A percentile compares a stretch with the other conserved stretches of the same genome.
These are phyloP conservation scores for Curvularia spicifera DNA, from an alignment of 2,329 filamentous ascomycete genomes.

Conservation along the genomic window DNA sequence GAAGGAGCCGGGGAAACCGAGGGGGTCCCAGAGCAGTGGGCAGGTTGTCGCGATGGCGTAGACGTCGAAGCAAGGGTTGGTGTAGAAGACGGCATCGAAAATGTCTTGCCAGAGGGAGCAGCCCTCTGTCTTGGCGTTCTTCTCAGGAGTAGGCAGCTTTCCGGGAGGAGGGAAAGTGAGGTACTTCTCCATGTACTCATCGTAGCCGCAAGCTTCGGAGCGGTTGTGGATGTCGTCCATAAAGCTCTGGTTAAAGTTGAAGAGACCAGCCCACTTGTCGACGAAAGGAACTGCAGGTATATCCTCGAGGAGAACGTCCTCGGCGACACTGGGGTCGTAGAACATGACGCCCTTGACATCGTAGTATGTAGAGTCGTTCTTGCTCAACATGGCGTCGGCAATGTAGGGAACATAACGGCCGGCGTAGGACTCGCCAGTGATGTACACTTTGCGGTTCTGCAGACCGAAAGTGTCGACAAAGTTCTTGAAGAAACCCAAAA, in stretches of 20 bases:
- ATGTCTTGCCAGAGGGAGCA: constrained; percentile 68
- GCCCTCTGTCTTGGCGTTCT: constrained; percentile 50
- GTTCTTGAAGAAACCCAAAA: constrained; percentile 80
- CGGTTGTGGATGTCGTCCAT: constrained; percentile 59
- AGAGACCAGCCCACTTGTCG: constrained; percentile 65
- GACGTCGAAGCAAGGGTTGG: constrained; percentile 81
- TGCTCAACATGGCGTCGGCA: constrained; percentile 72
- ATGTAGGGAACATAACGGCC: constrained; percentile 72
- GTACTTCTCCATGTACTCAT: constrained; percentile 64
- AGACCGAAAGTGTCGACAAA: constrained; percentile 73
- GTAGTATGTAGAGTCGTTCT: constrained; percentile 70
- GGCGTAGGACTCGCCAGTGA: constrained; percentile 75
- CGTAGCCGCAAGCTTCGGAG: constrained; percentile 67
- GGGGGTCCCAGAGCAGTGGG: constrained; percentile 71
- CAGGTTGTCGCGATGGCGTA: constrained; percentile 78
- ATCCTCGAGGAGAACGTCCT: constrained; percentile 59
- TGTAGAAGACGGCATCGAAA: constrained; percentile 57
- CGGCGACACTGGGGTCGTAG: constrained; percentile 71
- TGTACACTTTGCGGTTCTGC: constrained; percentile 71
- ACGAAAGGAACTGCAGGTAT: constrained; percentile 64
- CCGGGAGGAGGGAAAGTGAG: constrained; percentile 72
- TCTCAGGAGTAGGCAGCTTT: constrained; percentile 62
- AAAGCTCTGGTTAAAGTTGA: constrained; percentile 69
- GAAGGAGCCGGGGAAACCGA: constrained; percentile 71
- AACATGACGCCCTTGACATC: constrained; percentile 73